Evolutionary conservation across 495 filamentous ascomycete genomes (phyloP), one percentile per base, ranked within the genome.

Genomic region (Talaromyces wortmannii): DNA sequence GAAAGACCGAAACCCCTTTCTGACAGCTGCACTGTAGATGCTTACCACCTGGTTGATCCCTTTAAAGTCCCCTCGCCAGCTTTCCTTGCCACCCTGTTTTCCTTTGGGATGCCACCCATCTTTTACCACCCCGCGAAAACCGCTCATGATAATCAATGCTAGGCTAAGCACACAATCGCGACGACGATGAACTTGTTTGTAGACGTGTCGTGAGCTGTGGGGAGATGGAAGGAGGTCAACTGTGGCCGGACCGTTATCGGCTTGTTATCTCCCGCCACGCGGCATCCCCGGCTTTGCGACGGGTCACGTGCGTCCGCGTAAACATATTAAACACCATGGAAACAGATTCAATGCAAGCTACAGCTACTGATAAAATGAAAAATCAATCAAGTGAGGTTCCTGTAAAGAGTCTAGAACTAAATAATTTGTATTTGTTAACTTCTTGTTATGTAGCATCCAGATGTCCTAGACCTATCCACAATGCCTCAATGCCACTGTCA

Each of bases 81-180:
- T 76, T 56, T 83, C 79, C 57, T 75, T 80, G 13, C 64, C 65
- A 8, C 81, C 81, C 47, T 81, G 74, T 46, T 79, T 80, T 16
- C 75, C 71, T 57, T 79, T 77, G 0, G 81, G 78, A 59, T 84
- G 78, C 82, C 82, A 84, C 49, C 82, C 82, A 45, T 72, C 73
- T 57, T 82, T 84, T 31, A 77, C 65, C 47, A 78, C 62, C 42
- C 72, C 75, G 59, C 71, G 78, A 47, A 78, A 61, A 2, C 75
- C 74, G 62, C 75, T 78, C 78, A 82, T 82, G 55, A 48, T 67
- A 58, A 23, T 18, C 10, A 42, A 40, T 44, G 16, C 33, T 18
- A 15, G 7, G 17, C 31, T 30, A 32, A 7, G 15, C 15, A 6
- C 17, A 10, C 36, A 40, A 40, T 40, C 5, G 36, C 13, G 36